These are phyloP conservation scores for Mucor saturninus DNA, from an alignment of 371 early-diverging fungal species.

Conservation along the genomic window DNA sequence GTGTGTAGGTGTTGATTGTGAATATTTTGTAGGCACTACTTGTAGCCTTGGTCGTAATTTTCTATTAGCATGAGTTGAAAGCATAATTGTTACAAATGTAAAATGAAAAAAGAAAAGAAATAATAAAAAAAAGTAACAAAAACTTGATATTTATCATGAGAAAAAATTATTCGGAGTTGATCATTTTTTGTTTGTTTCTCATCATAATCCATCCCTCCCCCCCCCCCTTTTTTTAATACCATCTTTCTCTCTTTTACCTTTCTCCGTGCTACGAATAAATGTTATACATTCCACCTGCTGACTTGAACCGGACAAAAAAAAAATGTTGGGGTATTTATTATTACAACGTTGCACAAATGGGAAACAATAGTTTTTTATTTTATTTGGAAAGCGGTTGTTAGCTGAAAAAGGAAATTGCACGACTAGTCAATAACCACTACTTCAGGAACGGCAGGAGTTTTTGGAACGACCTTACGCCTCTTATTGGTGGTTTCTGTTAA, in stretches of 20 bases:
- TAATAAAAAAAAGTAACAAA: slow-evolving; percentile 9
- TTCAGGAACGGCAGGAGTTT: neutral
- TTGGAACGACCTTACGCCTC: neutral
- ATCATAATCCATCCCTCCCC: neutral
- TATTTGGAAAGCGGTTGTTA: neutral
- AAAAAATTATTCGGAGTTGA: slow-evolving; percentile 3
- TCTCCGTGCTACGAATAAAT: slow-evolving; percentile 3
- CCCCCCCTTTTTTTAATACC: neutral
- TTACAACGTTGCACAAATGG: slow-evolving; percentile 7
- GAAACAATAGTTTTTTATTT: slow-evolving; percentile 6
- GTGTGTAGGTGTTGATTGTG: slow-evolving; percentile 29
- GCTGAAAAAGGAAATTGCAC: neutral
- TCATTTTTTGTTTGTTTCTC: slow-evolving; percentile 3
- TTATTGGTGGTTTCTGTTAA: neutral
- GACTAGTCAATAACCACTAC: neutral
- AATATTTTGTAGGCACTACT: slow-evolving; percentile 13
- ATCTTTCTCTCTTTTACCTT: neutral
- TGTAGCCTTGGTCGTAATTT: slow-evolving; percentile 17
- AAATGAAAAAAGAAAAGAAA: slow-evolving; percentile 1
- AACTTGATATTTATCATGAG: slow-evolving; percentile 8
- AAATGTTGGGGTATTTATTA: slow-evolving; percentile 11
- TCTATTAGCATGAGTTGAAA: slow-evolving; percentile 23
- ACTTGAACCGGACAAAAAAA: slow-evolving; percentile 9
- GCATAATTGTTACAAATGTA: slow-evolving; percentile 10
- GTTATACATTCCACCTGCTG: slow-evolving; percentile 14